Evolutionary conservation across 148 eudicot genomes (phyloP).

Genomic region (Amaranthus cruentus): DNA sequence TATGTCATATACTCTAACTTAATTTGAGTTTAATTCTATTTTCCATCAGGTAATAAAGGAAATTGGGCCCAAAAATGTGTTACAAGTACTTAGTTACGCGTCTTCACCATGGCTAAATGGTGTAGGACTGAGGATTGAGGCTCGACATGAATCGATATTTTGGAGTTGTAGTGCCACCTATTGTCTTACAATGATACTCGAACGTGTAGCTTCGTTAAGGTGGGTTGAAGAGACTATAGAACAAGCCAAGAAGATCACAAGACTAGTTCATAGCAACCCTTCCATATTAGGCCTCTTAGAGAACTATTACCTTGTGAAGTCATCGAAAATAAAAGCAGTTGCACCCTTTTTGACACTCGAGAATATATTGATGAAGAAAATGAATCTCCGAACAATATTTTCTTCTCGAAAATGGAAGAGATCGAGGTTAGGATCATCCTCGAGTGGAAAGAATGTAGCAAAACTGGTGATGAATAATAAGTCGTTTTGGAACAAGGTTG

Average conservation of each 20-base stretch:
- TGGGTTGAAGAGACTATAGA: conserved; percentile 18
- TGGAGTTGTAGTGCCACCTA: conserved; percentile 31
- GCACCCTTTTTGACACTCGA: conserved; percentile 28
- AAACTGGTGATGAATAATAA: conserved; percentile 13
- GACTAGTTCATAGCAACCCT: conserved; percentile 20
- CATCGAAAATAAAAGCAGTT: conserved; percentile 18
- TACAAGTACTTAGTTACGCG: conserved; percentile 22
- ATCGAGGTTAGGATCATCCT: background rate
- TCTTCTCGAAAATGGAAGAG: conserved; percentile 1
- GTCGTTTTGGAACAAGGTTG: conserved; percentile 20
- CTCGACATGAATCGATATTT: conserved; percentile 16
- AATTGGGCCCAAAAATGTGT: conserved; percentile 20
- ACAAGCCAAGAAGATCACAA: conserved; percentile 27
- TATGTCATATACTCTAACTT: too few relatives aligned
- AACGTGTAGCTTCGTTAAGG: conserved; percentile 12
- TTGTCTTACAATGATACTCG: conserved; percentile 26
- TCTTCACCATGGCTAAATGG: conserved; percentile 14
- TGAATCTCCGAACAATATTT: conserved; percentile 15
- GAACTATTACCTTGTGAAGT: conserved; percentile 17
- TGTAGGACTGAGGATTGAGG: conserved; percentile 18
- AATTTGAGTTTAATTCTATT: too few relatives aligned
- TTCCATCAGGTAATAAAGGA: conserved; percentile 11
- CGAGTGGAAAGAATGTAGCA: conserved; percentile 7
- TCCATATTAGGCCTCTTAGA: background rate
- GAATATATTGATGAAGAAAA: conserved; percentile 11